Evolutionary conservation across 768 basidiomycete species (phyloP).

Genomic region (Boletus patriciae): DNA sequence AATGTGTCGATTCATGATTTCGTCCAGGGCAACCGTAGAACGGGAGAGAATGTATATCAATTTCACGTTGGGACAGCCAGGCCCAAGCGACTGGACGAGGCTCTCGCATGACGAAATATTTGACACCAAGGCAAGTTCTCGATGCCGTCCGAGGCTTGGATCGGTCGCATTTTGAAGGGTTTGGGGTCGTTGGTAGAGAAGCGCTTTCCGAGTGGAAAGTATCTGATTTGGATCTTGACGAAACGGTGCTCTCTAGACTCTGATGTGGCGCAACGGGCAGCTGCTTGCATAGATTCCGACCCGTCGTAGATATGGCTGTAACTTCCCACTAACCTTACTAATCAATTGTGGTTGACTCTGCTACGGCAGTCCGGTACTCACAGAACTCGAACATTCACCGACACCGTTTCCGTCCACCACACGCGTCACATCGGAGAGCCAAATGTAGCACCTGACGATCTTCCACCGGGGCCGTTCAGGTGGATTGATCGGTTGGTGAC

Average conservation of each 20-base stretch:
- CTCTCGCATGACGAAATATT: not conserved
- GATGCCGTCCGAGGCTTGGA: conserved; percentile 31
- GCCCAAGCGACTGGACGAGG: not conserved
- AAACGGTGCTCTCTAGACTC: conserved; percentile 27
- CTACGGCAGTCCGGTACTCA: too few relatives aligned
- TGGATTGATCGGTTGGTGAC: too few relatives aligned
- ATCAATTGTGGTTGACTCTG: too few relatives aligned
- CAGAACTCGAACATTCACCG: too few relatives aligned
- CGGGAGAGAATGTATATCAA: too few relatives aligned
- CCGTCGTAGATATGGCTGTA: not conserved
- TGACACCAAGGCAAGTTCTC: not conserved
- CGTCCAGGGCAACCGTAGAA: not conserved
- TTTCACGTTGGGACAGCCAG: not conserved
- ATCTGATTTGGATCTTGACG: conserved; percentile 25
- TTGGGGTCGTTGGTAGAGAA: conserved; percentile 22
- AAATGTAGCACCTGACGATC: too few relatives aligned
- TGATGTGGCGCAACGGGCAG: conserved; percentile 26
- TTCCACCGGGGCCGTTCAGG: too few relatives aligned
- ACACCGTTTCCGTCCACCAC: too few relatives aligned
- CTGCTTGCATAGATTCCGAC: conserved; percentile 19
- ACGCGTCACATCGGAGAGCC: too few relatives aligned
- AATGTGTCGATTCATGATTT: not conserved
- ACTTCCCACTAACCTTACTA: not conserved
- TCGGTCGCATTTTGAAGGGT: conserved; percentile 26
- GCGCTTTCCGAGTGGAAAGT: conserved; percentile 22